Evolutionary conservation across 306 rosid genomes (phyloP).

Genomic region (Trifolium repens): DNA sequence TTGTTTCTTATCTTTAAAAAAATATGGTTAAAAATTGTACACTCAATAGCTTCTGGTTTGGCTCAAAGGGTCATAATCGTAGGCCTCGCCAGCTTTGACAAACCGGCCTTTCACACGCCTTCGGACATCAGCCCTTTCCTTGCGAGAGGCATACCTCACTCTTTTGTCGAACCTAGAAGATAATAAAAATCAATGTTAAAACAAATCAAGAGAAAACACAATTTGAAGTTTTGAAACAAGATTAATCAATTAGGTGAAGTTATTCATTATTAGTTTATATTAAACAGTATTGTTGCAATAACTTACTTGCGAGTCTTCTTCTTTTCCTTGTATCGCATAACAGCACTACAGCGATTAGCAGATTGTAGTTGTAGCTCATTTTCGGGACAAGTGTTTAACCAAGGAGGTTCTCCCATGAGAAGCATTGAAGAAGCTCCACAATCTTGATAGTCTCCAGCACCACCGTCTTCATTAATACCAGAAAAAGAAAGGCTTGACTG

Average conservation of each 20-base stretch:
- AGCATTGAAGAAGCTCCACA: slow-evolving; percentile 89
- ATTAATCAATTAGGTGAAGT: background rate
- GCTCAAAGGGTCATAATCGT: slow-evolving; percentile 89
- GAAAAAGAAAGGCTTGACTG: slow-evolving; percentile 83
- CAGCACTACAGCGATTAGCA: slow-evolving; percentile 84
- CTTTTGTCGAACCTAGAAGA: slow-evolving; percentile 75
- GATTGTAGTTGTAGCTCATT: slow-evolving; percentile 67
- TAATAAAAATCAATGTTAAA: slow-evolving; percentile 28
- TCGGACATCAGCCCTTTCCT: slow-evolving; percentile 91
- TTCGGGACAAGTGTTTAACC: slow-evolving; percentile 77
- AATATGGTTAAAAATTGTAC: slow-evolving; percentile 63
- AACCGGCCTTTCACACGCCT: slow-evolving; percentile 95
- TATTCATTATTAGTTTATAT: background rate
- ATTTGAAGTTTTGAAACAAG: slow-evolving; percentile 25
- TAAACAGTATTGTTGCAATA: background rate
- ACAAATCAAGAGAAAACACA: slow-evolving; percentile 18
- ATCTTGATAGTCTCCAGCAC: slow-evolving; percentile 81
- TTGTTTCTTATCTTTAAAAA: slow-evolving; percentile 53
- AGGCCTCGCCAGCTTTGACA: slow-evolving; percentile 91
- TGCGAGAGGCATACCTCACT: slow-evolving; percentile 93
- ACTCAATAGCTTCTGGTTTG: slow-evolving; percentile 89
- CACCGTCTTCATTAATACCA: slow-evolving; percentile 69
- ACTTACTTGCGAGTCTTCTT: slow-evolving; percentile 87
- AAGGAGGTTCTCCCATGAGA: slow-evolving; percentile 95
- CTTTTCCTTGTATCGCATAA: slow-evolving; percentile 98